Percentiles rank a stretch among this genome's conserved stretches.
Conservation (phyloP, 306 rosid species). For the Nissolia schottii region DNA sequence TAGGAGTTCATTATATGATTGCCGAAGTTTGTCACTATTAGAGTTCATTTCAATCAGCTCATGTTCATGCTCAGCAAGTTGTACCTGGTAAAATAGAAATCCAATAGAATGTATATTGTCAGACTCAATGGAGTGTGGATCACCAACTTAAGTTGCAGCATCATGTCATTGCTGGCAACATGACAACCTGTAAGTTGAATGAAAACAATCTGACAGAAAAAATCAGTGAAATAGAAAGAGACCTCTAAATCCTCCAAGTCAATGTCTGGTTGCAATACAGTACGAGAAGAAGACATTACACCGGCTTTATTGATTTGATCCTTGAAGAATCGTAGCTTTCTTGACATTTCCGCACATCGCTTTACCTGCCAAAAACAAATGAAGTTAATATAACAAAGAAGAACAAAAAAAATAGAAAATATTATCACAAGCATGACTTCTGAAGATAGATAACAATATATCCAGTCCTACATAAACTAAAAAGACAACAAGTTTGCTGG, state of each 20-base stretch:
- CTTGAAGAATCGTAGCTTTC: slow-evolving; percentile 86
- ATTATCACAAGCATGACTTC: neutral
- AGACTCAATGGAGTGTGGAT: slow-evolving; percentile 24
- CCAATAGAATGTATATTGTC: slow-evolving; percentile 15
- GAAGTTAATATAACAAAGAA: slow-evolving; percentile 5
- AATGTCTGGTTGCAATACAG: slow-evolving; percentile 62
- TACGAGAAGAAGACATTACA: slow-evolving; percentile 49
- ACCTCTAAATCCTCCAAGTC: slow-evolving; percentile 96
- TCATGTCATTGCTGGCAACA: slow-evolving; percentile 6
- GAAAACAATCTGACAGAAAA: slow-evolving; percentile 10
- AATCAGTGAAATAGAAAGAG: slow-evolving; percentile 21
- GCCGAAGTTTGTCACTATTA: slow-evolving; percentile 83
- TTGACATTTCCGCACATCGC: slow-evolving; percentile 98
- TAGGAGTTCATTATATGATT: slow-evolving; percentile 89
- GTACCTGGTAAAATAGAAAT: slow-evolving; percentile 50
- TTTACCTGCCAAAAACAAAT: slow-evolving; percentile 68
- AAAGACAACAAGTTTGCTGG: neutral
- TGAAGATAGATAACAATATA: neutral
- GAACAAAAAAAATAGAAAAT: neutral
- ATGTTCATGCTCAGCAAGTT: slow-evolving; percentile 93
- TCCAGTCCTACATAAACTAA: neutral
- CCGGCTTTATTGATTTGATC: slow-evolving; percentile 93
- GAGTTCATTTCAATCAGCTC: slow-evolving; percentile 92
- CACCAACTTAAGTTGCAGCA: slow-evolving; percentile 15
- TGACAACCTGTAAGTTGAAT: slow-evolving; percentile 22